Percentiles rank a stretch among this genome's conserved stretches.
Conservation (phyloP, 768 basidiomycete species). For the Leccinellum albellum region DNA sequence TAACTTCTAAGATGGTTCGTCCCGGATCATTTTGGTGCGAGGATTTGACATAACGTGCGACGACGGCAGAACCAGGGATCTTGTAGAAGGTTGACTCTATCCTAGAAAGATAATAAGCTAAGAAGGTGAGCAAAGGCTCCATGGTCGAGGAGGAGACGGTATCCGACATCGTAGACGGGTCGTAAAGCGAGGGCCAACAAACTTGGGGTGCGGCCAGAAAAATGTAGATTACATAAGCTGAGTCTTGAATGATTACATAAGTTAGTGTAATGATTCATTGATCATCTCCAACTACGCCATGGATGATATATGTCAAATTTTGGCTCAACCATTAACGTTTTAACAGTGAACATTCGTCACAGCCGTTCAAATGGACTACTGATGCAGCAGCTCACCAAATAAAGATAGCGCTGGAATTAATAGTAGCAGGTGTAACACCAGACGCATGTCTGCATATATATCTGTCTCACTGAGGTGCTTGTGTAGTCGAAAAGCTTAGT, state of each 20-base stretch:
- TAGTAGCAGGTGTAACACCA: no score
- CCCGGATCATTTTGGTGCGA: conserved; percentile 97
- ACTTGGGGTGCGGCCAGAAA: background rate
- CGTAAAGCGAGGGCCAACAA: conserved; percentile 1
- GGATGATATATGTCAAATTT: no score
- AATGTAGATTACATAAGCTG: conserved; percentile 12
- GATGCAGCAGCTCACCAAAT: no score
- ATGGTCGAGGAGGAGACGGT: conserved; percentile 32
- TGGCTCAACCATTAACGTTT: no score
- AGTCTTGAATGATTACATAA: background rate
- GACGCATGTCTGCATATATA: no score
- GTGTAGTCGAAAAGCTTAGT: no score
- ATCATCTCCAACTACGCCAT: no score
- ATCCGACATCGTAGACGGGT: conserved; percentile 33
- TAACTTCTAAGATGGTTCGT: conserved; percentile 83
- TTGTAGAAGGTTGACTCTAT: conserved; percentile 67
- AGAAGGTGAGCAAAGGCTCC: conserved; percentile 58
- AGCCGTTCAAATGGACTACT: no score
- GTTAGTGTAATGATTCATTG: no score
- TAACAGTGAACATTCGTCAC: no score
- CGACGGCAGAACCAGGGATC: conserved; percentile 76
- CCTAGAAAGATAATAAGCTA: conserved; percentile 57
- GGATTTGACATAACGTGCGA: conserved; percentile 88
- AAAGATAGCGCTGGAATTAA: no score
- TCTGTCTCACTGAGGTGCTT: no score